Evolutionary conservation across 2,329 filamentous ascomycete genomes (phyloP), one percentile per base, ranked within the genome.

Genomic region (Colletotrichum shisoi): DNA sequence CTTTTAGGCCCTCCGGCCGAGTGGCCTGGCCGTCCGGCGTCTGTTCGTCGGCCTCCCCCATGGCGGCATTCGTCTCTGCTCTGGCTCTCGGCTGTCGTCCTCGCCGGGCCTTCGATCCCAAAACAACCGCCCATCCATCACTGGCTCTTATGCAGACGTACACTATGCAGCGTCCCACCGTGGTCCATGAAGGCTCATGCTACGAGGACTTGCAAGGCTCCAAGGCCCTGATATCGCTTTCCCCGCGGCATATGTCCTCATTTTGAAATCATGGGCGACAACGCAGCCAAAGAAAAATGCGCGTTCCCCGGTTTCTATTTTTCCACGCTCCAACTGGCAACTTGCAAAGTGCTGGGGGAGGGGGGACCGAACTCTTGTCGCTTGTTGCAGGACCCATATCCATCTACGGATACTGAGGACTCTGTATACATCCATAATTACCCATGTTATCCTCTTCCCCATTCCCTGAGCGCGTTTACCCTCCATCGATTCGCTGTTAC

Each of bases 201-300:
- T 19, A 19, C 37, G 51, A 45, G 9, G 19, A 7, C 19, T 46
- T 46, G 8, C 19, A 13, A 31, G 27, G 13, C 27, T 44, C 15
- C 37, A 31, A 56, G 63, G 15, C 59, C 49, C 42, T 45, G 24
- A 15, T 37, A 58, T 63, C 40, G 39, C 59, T 67, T 45, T 63
- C 52, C 39, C 46, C 46, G 39, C 64, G 46, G 48, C 42, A 64
- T 67, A 59, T 59, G 40, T 24, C 31, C 61, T 34, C 27, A 54
- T 54, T 56, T 64, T 64, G 64, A 59, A 59, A 67, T 64, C 49
- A 60, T 59, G 61, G 60, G 54, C 61, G 64, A 59, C 49, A 67
- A 56, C n/a, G 53, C 60, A 46, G 53, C 59, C 63, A 63, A 57
- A 31, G 6, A 31, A 31, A 31, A 31, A 31, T 8, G 7, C 63